Evolutionary conservation across 179 eudicot genomes (phyloP).

Genomic region (Corrigiola litoralis): DNA sequence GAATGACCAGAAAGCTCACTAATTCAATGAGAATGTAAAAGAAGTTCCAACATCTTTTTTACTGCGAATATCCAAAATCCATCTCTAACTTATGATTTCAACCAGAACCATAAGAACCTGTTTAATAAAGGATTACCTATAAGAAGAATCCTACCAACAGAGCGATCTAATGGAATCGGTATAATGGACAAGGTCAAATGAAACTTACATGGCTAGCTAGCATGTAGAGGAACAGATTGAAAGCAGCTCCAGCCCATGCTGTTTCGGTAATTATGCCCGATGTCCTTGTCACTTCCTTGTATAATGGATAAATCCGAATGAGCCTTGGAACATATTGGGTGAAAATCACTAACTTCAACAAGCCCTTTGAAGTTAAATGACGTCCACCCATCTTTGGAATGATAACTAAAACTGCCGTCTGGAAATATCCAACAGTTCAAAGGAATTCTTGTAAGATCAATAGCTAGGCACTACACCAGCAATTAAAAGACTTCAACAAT

Average conservation of each 20-base stretch:
- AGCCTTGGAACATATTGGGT: conserved; percentile 50
- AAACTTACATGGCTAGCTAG: conserved; percentile 70
- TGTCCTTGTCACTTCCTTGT: conserved; percentile 46
- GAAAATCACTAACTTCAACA: conserved; percentile 38
- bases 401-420: conserved; percentile 36
- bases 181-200: neutral
- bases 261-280: conserved; percentile 57
- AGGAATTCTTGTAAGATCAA: conserved; percentile 1
- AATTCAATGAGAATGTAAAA: neutral
- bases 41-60: neutral
- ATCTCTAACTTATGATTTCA: neutral
- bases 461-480: neutral
- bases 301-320: conserved; percentile 47
- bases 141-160: neutral
- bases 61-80: neutral
- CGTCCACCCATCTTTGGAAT: conserved; percentile 19
- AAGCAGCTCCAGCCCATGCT: conserved; percentile 69
- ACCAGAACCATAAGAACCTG: neutral
- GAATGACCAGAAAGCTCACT: too few relatives aligned
- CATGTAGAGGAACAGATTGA: conserved; percentile 61
- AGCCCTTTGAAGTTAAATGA: conserved; percentile 32
- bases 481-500: neutral
- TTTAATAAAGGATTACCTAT: neutral
- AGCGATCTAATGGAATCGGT: neutral
- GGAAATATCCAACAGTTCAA: conserved; percentile 10